Evolutionary conservation across 2,329 filamentous ascomycete species (phyloP).

Genomic region (Boeremia exigua): DNA sequence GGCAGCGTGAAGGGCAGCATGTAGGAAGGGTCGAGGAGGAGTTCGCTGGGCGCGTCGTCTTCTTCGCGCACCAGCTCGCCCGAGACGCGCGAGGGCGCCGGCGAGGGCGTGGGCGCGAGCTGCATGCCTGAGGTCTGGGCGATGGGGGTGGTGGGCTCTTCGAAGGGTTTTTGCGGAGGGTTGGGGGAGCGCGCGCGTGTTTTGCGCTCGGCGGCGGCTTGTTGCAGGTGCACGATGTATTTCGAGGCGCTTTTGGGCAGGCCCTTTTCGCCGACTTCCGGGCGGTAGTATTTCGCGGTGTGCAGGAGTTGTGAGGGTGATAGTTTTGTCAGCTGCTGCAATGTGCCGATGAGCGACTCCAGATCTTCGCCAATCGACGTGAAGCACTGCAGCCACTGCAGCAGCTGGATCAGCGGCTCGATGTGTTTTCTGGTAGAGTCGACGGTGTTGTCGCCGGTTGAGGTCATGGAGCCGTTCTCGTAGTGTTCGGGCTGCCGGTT

Average conservation of each 20-base stretch:
- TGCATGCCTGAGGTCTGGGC: constrained; percentile 31
- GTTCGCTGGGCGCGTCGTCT: constrained; percentile 72
- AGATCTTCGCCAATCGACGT: constrained; percentile 91
- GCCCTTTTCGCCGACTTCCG: constrained; percentile 93
- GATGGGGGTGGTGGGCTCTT: constrained; percentile 42
- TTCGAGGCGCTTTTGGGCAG: constrained; percentile 87
- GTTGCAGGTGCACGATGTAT: constrained; percentile 81
- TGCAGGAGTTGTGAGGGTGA: constrained; percentile 90
- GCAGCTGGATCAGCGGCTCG: constrained; percentile 86
- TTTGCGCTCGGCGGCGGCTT: constrained; percentile 65
- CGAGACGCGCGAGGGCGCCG: constrained; percentile 41
- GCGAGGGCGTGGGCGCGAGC: constrained; percentile 33
- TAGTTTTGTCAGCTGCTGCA: constrained; percentile 85
- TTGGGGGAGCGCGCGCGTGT: constrained; percentile 43
- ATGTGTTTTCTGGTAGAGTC: constrained; percentile 85
- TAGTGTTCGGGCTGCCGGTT: constrained; percentile 95
- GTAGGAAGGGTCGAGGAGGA: constrained; percentile 85
- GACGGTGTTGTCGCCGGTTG: constrained; percentile 84
- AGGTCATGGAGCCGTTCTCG: constrained; percentile 85
- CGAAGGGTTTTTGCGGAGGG: constrained; percentile 45
- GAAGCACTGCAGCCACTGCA: constrained; percentile 98
- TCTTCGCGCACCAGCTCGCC: constrained; percentile 65
- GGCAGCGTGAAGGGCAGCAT: constrained; percentile 96
- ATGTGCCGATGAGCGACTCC: constrained; percentile 83
- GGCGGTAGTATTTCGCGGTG: constrained; percentile 88